Evolutionary conservation across 1,284 basidiomycete genomes (phyloP).

Genomic region (Fomitopsis betulina): DNA sequence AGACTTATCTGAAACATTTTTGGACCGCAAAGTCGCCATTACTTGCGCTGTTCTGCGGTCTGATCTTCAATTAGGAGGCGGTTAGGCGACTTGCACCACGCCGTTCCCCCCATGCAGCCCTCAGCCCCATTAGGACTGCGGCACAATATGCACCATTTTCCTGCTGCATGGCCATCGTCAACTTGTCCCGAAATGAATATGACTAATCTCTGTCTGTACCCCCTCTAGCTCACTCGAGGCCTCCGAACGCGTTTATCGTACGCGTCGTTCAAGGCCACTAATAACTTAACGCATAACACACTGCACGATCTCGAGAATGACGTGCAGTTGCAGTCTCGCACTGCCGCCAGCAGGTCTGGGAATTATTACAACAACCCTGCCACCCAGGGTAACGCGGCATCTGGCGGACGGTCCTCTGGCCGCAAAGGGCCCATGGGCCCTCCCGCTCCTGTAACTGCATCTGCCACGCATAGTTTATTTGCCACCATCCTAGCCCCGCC

Average conservation of each 20-base stretch:
- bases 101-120: not conserved
- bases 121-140: not conserved
- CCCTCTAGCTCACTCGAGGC: constrained; percentile 63
- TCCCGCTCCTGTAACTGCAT: constrained; percentile 38
- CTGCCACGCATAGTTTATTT: constrained; percentile 57
- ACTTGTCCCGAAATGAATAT: constrained; percentile 19
- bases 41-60: not conserved
- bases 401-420: constrained; percentile 25
- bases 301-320: constrained; percentile 64
- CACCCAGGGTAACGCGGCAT: constrained; percentile 34
- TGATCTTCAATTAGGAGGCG: not conserved
- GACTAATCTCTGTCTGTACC: constrained; percentile 31
- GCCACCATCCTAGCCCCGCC: constrained; percentile 70
- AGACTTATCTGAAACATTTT: too few species aligned
- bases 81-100: not conserved
- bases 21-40: not conserved
- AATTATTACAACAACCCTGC: constrained; percentile 48
- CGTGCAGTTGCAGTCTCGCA: constrained; percentile 40
- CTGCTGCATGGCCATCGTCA: not conserved
- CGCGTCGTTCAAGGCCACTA: constrained; percentile 74
- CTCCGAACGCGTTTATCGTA: constrained; percentile 73
- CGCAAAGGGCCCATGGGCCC: constrained; percentile 41
- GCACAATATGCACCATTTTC: not conserved
- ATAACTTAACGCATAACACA: constrained; percentile 61
- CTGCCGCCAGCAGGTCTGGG: constrained; percentile 49